Percentiles rank a stretch among this genome's conserved stretches.
Evolutionary conservation across 2,329 filamentous ascomycete genomes (phyloP).

Genomic region (Colletotrichum chlorophyti): DNA sequence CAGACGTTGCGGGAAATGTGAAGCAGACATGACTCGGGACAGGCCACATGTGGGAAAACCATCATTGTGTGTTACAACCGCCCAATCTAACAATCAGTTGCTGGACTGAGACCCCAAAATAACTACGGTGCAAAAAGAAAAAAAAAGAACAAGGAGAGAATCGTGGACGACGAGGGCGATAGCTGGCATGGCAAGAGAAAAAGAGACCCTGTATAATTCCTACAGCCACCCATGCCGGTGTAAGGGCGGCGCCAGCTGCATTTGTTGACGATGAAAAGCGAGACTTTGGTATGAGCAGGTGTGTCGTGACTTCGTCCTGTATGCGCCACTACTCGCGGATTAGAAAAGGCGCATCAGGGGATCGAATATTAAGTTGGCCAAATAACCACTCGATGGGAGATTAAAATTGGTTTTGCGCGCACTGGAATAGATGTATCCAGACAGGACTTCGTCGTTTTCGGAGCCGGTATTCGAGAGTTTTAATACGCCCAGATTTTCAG

Average conservation of each 20-base stretch:
- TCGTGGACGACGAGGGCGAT: conserved; percentile 11
- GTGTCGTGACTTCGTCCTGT: conserved; percentile 32
- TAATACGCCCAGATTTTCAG: conserved; percentile 91
- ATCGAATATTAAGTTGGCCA: conserved; percentile 31
- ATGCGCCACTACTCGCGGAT: conserved; percentile 30
- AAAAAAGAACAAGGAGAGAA: too few species aligned
- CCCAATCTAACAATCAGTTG: conserved; percentile 26
- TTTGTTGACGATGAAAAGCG: conserved; percentile 26
- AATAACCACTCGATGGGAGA: conserved; percentile 29
- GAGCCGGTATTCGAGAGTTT: conserved; percentile 30
- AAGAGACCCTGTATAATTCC: conserved; percentile 23
- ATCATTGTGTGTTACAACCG: conserved; percentile 29
- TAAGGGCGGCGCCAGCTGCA: conserved; percentile 26
- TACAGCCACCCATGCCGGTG: conserved; percentile 19
- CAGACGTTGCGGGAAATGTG: conserved; percentile 28
- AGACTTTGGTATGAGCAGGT: conserved; percentile 29
- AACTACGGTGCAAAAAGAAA: conserved; percentile 28
- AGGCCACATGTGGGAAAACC: conserved; percentile 29
- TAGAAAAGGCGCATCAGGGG: conserved; percentile 27
- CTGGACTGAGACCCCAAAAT: conserved; percentile 11
- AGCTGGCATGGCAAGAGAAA: conserved; percentile 20
- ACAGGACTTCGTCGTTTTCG: conserved; percentile 25
- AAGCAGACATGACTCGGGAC: conserved; percentile 31
- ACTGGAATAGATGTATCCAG: conserved; percentile 31
- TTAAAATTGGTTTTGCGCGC: conserved; percentile 30